Conservation (phyloP, 768 basidiomycete species). For the Pulveroboletus ravenelii region DNA sequence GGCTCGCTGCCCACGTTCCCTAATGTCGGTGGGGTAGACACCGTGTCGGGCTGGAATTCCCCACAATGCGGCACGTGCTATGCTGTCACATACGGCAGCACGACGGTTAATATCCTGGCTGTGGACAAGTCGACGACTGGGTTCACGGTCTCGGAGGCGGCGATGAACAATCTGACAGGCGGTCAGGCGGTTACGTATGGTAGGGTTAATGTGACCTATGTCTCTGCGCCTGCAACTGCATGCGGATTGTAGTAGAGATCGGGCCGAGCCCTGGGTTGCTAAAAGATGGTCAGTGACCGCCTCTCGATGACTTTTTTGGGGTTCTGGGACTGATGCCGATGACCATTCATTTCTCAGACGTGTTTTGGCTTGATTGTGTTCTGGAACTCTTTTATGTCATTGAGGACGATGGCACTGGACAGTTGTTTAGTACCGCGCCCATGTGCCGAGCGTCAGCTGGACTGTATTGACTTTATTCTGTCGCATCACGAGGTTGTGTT, state of each 20-base stretch:
- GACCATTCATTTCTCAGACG: constrained; percentile 1
- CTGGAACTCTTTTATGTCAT: background rate
- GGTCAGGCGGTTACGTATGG: constrained; percentile 10
- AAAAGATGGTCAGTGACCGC: background rate
- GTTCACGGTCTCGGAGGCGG: constrained; percentile 33
- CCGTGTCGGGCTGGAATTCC: constrained; percentile 21
- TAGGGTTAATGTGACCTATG: constrained; percentile 16
- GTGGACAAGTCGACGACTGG: constrained; percentile 46
- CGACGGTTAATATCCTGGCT: constrained; percentile 47
- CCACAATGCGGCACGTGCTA: constrained; percentile 31
- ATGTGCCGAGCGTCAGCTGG: constrained; percentile 2
- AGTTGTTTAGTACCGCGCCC: background rate
- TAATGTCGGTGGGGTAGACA: constrained; percentile 30
- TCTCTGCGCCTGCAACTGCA: background rate
- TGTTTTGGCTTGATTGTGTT: background rate
- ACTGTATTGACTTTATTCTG: background rate
- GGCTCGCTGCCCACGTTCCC: constrained; percentile 37
- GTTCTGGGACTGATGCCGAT: background rate
- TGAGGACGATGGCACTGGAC: background rate
- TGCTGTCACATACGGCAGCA: constrained; percentile 23
- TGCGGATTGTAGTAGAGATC: constrained; percentile 1
- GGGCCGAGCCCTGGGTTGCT: background rate
- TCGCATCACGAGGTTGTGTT: background rate
- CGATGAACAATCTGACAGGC: constrained; percentile 26
- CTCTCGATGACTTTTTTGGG: background rate